Conservation (phyloP, 2,329 filamentous ascomycete species). For the Cladosporium phlei region DNA sequence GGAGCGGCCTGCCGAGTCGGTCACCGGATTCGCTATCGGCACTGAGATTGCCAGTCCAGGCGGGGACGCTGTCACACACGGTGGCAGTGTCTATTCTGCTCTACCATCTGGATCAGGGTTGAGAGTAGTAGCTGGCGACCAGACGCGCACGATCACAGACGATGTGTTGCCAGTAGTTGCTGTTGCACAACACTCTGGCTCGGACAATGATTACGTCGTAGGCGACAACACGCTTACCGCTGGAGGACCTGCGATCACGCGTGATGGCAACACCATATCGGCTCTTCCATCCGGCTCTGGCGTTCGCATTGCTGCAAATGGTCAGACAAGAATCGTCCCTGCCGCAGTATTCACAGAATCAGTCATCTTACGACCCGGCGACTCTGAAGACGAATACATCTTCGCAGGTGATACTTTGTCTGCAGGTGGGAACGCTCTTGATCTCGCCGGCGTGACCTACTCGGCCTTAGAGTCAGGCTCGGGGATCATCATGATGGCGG, state of each 20-base stretch:
- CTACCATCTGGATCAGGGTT: slow-evolving; percentile 7
- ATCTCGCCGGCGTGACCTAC: not conserved
- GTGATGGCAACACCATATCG: slow-evolving; percentile 1
- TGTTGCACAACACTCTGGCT: not conserved
- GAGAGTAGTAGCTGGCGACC: not conserved
- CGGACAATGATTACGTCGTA: not conserved
- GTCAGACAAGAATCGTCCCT: not conserved
- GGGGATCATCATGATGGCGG: no score
- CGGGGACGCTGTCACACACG: not conserved
- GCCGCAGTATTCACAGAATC: not conserved
- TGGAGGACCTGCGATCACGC: not conserved
- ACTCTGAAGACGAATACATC: not conserved
- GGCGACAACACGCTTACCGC: not conserved
- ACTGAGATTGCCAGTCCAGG: not conserved
- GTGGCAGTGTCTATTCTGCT: slow-evolving; percentile 1
- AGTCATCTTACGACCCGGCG: not conserved
- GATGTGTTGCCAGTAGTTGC: not conserved
- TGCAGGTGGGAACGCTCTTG: not conserved
- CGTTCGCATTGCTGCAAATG: not conserved
- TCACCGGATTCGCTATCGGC: not conserved
- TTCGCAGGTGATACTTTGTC: not conserved
- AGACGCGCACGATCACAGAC: not conserved
- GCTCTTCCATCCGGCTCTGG: not conserved
- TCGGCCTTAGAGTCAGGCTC: no score
- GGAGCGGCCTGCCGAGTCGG: not conserved